Base-by-base conservation (phyloP, 768 basidiomycete genomes). In the Dentipellis fragilis region DNA sequence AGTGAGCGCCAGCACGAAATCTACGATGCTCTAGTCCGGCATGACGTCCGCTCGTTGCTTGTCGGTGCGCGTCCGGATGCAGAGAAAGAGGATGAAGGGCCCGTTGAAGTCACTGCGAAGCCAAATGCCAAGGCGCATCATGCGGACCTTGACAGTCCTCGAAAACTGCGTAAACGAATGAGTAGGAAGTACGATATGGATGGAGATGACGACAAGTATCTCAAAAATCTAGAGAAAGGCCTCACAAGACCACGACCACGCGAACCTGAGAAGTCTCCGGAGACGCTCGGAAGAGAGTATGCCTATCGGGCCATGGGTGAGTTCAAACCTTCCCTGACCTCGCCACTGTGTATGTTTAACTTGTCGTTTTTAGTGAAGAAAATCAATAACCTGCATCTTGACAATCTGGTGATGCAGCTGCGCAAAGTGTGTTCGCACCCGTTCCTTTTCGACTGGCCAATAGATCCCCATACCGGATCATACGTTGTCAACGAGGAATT, bases 381-480 rank as follows among this genome's bases (percentile, higher is more conserved):
- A 49, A 83, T 95, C 39, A 93, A 93, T 69, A 93, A 92, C 66
- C 87, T 93, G 88, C 84, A 83, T 52, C 77, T 99, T 14, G 93
- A 97, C 67, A 99, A 98, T 65, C 64, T 62, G 1, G 84, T 97
- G 56, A 98, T 99, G 95, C 95, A 98, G 67, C 77, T 97, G 4
- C 89, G 95, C 54, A 97, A 98, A 76, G 89, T 93, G 1, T 92
- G 91, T 72, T 93, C 88, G 12, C 93, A 97, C 69, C 93, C 94
- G 0, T 89, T 89, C 73, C 71, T 93, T 6, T 94, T 95, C 66
- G 84, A 89, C 60, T 90, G 89, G 87, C 87, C 89, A 0, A 63
- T 75, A 46, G 83, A 91, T 62, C 74, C 78, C 1, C 62, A 72
- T 5, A 88, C 85, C 1, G 73, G 72, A n/a, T 70, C 83, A 42